Evolutionary conservation across 176 grass and related monocot species (phyloP).

Genomic region (Bonia amplexicaulis): DNA sequence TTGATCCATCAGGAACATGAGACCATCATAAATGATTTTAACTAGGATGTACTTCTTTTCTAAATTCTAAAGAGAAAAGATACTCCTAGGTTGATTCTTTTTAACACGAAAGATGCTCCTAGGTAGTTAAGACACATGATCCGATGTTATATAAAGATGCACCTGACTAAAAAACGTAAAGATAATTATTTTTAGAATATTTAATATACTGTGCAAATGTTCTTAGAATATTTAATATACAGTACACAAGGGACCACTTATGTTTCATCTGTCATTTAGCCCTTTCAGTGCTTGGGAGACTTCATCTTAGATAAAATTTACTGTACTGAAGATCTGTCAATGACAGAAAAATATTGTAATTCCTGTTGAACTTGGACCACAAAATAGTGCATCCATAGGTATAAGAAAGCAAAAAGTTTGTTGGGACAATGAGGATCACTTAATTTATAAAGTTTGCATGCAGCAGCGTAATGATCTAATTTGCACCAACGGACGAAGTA

Average conservation of each 20-base stretch:
- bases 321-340: conserved; percentile 22
- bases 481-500: conserved; percentile 4
- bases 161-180: conserved; percentile 6
- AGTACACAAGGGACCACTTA: conserved; percentile 19
- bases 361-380: conserved; percentile 38
- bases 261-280: conserved; percentile 2
- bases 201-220: background rate
- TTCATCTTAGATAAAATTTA: conserved; percentile 5
- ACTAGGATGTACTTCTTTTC: background rate
- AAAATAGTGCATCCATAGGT: background rate
- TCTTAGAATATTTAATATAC: conserved; percentile 12
- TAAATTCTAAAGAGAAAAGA: conserved; percentile 14
- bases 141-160: conserved; percentile 11
- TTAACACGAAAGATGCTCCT: background rate
- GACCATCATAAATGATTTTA: background rate
- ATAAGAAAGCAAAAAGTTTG: conserved; percentile 20
- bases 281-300: background rate
- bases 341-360: conserved; percentile 19
- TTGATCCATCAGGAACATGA: background rate
- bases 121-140: conserved; percentile 15
- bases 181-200: conserved; percentile 11
- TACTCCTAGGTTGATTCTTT: conserved; percentile 11
- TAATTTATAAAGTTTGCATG: conserved; percentile 28
- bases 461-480: background rate
- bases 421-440: conserved; percentile 3